A percentile compares a stretch with the other conserved stretches of the same genome.
phyloP scores from a whole-genome alignment of 1,284 basidiomycete species.

The Moniliella sp. region DNA sequence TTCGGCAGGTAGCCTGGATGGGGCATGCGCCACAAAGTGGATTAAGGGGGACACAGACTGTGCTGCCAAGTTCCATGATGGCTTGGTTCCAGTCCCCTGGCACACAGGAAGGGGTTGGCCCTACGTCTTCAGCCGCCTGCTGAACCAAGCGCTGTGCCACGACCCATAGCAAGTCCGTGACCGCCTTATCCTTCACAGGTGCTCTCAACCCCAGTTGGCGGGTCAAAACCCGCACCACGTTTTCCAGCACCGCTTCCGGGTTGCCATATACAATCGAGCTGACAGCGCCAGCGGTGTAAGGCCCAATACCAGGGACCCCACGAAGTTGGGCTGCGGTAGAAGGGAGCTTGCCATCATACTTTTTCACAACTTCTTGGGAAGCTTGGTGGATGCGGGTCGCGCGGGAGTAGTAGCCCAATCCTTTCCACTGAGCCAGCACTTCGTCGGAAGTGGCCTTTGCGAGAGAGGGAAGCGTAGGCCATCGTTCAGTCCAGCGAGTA shows the following conservation, averaged over 20 bases:
- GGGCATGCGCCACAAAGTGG: slow-evolving; percentile 18
- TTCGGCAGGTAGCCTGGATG: slow-evolving; percentile 9
- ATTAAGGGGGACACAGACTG: slow-evolving; percentile 15
- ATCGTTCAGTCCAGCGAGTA: slow-evolving; percentile 22
- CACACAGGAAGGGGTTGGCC: too few species aligned
- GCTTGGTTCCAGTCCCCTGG: slow-evolving; percentile 30
- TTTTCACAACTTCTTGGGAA: slow-evolving; percentile 15
- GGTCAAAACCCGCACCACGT: slow-evolving; percentile 20
- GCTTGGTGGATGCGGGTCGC: slow-evolving; percentile 26
- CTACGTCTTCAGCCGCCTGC: neutral
- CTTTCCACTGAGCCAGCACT: slow-evolving; percentile 25
- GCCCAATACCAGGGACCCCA: slow-evolving; percentile 66
- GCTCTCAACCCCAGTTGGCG: slow-evolving; percentile 21
- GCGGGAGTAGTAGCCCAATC: slow-evolving; percentile 28
- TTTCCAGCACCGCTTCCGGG: slow-evolving; percentile 23
- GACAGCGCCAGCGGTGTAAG: slow-evolving; percentile 49
- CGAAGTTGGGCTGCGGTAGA: slow-evolving; percentile 55
- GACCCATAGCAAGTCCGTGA: slow-evolving; percentile 20
- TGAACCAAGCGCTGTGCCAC: slow-evolving; percentile 13
- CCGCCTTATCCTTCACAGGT: slow-evolving; percentile 16
- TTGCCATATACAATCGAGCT: slow-evolving; percentile 25
- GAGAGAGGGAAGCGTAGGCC: slow-evolving; percentile 40
- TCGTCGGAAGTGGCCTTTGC: slow-evolving; percentile 43
- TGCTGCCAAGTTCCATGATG: slow-evolving; percentile 28
- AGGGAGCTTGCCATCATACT: slow-evolving; percentile 46